Base-by-base conservation (phyloP, 2,329 filamentous ascomycete genomes). In the Bipolaris sorokiniana region DNA sequence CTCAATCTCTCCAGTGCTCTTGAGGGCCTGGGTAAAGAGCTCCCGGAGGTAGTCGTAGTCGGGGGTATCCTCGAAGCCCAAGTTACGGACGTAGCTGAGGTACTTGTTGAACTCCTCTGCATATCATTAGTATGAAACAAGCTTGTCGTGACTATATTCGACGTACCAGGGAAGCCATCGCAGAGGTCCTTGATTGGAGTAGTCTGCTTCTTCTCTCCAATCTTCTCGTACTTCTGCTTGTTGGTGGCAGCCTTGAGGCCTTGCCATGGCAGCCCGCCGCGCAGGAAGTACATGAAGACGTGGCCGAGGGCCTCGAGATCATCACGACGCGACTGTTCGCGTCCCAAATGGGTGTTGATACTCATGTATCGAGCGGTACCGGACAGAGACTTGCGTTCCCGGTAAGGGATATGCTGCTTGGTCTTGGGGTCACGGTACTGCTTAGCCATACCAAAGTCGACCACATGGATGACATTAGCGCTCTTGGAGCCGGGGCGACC, bases 191-290 rank as follows among this genome's bases (percentile, higher is more conserved):
- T 97, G 81, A 99, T 96, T 5, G 87, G 86, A 20, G 95, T 98
- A 0, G 94, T 97, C 82, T 98, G 95, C 83, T 99, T 99, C 89
- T 99, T 98, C 84, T 99, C 94, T 44, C 95, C 95, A 79, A 99
- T 99, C 85, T 98, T 98, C 81, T 99, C 95, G 77, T 99, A 99
- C 82, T 99, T 99, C 77, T 99, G 95, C 86, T 99, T 89, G 79
- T 89, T 89, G 54, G 86, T 89, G 15, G 86, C 86, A 68, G 86
- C 86, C 77, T 88, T 88, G 56, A 88, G 77, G 52, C 86, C 86
- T 74, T 89, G 86, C 86, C 86, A 89, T 53, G 86, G 86, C 49
- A 89, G 80, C 54, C 86, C 86, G 41, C 86, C 86, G 58, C 86
- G 78, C 46, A 89, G 78, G 77, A 89, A 88, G 77, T 89, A 89